Conservation (phyloP, 176 grass and related monocot species). For the Saccharum spontaneum region DNA sequence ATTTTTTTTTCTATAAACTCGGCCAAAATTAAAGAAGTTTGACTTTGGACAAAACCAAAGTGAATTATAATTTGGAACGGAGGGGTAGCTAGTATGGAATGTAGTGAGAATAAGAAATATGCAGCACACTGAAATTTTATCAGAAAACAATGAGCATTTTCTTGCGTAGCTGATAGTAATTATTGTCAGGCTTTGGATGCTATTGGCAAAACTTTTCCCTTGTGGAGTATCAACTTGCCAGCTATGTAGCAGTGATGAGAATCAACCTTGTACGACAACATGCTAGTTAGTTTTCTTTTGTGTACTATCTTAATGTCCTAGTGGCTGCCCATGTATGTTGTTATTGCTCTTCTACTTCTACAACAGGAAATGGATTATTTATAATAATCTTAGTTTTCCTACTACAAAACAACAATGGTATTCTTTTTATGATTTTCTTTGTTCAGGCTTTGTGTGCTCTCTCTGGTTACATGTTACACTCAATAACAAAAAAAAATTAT, state of each 20-base stretch:
- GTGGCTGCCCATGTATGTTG: not conserved
- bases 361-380: not conserved
- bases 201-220: not conserved
- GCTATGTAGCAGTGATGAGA: not conserved
- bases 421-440: not conserved
- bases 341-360: not conserved
- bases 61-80: not conserved
- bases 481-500: not conserved
- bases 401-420: not conserved
- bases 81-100: not conserved
- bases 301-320: not conserved
- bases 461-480: not conserved
- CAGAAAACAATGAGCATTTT: not conserved
- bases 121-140: not conserved
- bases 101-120: slow-evolving; percentile 7
- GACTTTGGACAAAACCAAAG: not conserved
- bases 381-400: not conserved
- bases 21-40: not conserved
- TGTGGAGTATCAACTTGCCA: not conserved
- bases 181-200: not conserved
- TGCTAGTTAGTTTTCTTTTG: not conserved
- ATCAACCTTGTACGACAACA: not conserved
- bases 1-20: not conserved
- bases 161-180: not conserved
- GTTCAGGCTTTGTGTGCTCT: not conserved